Evolutionary conservation across 2,329 filamentous ascomycete genomes (phyloP).

Genomic region (Monilinia polystroma): DNA sequence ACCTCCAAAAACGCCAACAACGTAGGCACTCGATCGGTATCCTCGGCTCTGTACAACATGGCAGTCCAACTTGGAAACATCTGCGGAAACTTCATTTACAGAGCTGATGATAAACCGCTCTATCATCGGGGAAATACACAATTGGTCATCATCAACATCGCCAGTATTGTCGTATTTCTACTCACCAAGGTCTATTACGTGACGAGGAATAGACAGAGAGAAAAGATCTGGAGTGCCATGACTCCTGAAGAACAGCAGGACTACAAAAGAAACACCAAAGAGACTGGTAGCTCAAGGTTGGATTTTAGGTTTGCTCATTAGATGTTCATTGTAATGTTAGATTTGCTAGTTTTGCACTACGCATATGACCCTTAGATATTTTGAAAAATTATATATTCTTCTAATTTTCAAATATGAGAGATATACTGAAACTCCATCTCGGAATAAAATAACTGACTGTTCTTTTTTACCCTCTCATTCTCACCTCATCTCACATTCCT

Average conservation of each 20-base stretch:
- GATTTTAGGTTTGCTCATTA: conserved; percentile 44
- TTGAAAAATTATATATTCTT: no score
- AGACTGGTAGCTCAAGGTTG: conserved; percentile 44
- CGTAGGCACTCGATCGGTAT: conserved; percentile 61
- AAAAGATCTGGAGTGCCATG: conserved; percentile 48
- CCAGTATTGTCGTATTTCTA: conserved; percentile 51
- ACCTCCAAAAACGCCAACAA: conserved; percentile 59
- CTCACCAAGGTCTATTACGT: conserved; percentile 51
- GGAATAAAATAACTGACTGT: no score
- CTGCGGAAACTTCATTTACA: conserved; percentile 48
- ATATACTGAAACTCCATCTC: no score
- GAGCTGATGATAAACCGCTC: conserved; percentile 52
- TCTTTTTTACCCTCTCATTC: no score
- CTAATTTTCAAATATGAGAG: no score
- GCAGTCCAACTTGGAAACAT: conserved; percentile 45
- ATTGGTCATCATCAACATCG: conserved; percentile 50
- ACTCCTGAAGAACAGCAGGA: conserved; percentile 42
- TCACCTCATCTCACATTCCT: no score
- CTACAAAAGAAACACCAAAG: conserved; percentile 42
- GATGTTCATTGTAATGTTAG: not conserved
- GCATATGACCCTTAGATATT: no score
- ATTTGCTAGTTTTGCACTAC: not conserved
- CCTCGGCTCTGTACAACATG: conserved; percentile 60
- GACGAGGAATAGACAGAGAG: conserved; percentile 44
- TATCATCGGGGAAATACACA: conserved; percentile 59